These are phyloP conservation scores for Apophysomyces elegans DNA, from an alignment of 371 early-diverging fungal species.

Conservation along the genomic window DNA sequence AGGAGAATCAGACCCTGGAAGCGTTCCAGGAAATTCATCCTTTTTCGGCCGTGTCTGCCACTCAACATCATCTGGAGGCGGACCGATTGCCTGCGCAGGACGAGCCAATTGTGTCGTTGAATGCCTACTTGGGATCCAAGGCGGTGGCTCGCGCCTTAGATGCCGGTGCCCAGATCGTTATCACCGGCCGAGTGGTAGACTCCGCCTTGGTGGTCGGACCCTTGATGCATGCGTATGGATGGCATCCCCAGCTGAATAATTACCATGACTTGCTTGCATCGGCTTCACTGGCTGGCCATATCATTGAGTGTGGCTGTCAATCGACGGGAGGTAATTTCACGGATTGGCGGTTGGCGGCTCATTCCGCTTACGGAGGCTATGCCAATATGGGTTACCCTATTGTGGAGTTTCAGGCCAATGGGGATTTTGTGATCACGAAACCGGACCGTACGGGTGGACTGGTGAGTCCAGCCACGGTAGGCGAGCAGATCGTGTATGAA, in stretches of 20 bases:
- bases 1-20: conserved; percentile 30
- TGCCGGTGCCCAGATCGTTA: conserved; percentile 69
- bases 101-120: conserved; percentile 62
- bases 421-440: conserved; percentile 67
- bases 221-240: conserved; percentile 59
- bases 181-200: conserved; percentile 79
- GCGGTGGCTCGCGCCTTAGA: conserved; percentile 66
- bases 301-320: conserved; percentile 81
- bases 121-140: conserved; percentile 67
- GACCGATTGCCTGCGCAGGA: conserved; percentile 56
- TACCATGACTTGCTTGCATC: conserved; percentile 71
- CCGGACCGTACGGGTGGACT: conserved; percentile 73
- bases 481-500: conserved; percentile 77
- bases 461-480: conserved; percentile 67
- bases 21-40: conserved; percentile 45
- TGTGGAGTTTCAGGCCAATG: conserved; percentile 25
- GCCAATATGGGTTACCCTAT: conserved; percentile 66
- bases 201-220: conserved; percentile 70
- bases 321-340: conserved; percentile 81
- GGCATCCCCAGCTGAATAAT: conserved; percentile 38
- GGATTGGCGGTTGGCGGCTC: conserved; percentile 70
- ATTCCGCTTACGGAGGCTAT: conserved; percentile 65
- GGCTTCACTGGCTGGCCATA: conserved; percentile 75
- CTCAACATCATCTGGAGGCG: conserved; percentile 48
- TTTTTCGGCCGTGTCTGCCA: conserved; percentile 52